phyloP scores from a whole-genome alignment of 306 rosid species.

The Vigna unguiculata region DNA sequence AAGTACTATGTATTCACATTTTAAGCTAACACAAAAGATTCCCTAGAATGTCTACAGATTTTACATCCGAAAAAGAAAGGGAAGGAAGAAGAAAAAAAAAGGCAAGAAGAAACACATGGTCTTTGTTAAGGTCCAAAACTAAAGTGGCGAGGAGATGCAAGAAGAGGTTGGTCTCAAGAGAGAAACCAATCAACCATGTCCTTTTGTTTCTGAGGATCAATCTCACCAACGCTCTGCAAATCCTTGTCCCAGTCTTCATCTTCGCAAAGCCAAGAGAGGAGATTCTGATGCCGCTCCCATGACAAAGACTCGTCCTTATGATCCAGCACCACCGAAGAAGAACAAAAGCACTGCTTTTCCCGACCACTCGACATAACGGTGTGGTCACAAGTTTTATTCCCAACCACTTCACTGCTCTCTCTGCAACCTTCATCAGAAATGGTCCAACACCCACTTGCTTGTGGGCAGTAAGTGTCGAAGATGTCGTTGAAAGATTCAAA shows the following conservation, averaged over 20 bases:
- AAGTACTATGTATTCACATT: neutral
- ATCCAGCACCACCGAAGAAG: conserved; percentile 27
- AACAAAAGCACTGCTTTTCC: conserved; percentile 37
- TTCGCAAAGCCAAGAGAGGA: conserved; percentile 53
- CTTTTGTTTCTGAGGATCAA: conserved; percentile 44
- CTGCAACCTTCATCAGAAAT: conserved; percentile 16
- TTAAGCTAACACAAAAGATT: neutral
- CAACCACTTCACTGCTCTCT: conserved; percentile 1
- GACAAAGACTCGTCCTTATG: neutral
- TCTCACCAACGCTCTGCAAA: conserved; percentile 25
- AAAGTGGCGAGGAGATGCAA: no score
- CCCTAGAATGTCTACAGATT: neutral
- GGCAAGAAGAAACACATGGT: no score
- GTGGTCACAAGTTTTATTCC: conserved; percentile 7
- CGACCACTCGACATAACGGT: neutral
- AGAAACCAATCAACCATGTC: conserved; percentile 56
- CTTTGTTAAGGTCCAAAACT: no score
- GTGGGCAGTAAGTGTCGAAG: conserved; percentile 29
- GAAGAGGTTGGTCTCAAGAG: neutral
- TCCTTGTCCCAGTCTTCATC: conserved; percentile 49
- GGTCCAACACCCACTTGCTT: conserved; percentile 33
- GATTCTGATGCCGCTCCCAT: neutral
- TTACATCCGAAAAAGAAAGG: no score
- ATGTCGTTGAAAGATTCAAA: conserved; percentile 39
- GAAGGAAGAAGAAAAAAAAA: no score